Evolutionary conservation across 2,329 filamentous ascomycete species (phyloP).

Genomic region (Ophiosphaerella korrae): DNA sequence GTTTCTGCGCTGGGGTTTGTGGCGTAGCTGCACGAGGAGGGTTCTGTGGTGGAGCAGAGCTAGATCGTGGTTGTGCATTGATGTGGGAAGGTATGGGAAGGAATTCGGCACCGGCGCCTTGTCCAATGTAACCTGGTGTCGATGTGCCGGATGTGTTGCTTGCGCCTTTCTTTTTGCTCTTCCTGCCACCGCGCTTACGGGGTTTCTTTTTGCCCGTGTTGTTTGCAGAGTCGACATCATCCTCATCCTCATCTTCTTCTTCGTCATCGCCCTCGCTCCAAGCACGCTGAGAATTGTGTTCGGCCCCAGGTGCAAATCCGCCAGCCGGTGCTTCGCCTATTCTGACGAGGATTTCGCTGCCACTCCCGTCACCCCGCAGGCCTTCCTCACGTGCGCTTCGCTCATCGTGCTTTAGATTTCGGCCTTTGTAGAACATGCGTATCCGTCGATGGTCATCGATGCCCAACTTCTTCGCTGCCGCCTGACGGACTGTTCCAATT

Average conservation of each 20-base stretch:
- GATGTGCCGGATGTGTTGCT: conserved; percentile 49
- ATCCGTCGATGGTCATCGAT: conserved; percentile 63
- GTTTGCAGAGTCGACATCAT: conserved; percentile 33
- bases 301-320: conserved; percentile 42
- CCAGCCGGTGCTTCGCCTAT: conserved; percentile 59
- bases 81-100: conserved; percentile 46
- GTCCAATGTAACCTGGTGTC: conserved; percentile 47
- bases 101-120: conserved; percentile 43
- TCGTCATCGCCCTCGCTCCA: conserved; percentile 47
- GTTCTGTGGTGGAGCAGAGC: conserved; percentile 44
- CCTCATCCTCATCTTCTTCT: conserved; percentile 41
- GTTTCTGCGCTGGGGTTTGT: conserved; percentile 58
- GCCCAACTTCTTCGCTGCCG: conserved; percentile 70
- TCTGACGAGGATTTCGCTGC: conserved; percentile 64
- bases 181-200: conserved; percentile 45
- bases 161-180: conserved; percentile 53
- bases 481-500: conserved; percentile 68
- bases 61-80: conserved; percentile 38
- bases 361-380: conserved; percentile 61
- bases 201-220: conserved; percentile 39
- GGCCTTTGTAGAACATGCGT: conserved; percentile 76
- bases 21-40: conserved; percentile 36
- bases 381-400: conserved; percentile 63
- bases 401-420: conserved; percentile 68
- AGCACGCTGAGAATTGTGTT: conserved; percentile 37